Evolutionary conservation across 768 basidiomycete genomes (phyloP), one percentile per base, ranked within the genome.

Genomic region (Lactarius tabidus): DNA sequence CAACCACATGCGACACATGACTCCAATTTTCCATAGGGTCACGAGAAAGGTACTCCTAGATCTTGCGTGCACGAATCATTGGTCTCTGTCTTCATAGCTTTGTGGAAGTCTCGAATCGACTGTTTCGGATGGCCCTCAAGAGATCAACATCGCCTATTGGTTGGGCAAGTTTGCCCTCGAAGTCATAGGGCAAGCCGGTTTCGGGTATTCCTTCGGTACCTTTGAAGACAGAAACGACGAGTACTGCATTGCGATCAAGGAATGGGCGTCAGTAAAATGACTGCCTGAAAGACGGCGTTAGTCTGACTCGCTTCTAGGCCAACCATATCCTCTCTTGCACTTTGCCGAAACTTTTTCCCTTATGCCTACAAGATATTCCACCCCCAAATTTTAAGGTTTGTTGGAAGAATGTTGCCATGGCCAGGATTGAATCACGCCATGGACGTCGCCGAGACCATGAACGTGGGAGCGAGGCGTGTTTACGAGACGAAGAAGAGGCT

Each of bases 401-500:
- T 80, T 0, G 69, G 79, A 0, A 69, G 77, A 54, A 39, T 70
- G 28, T 57, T 77, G 17, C 81, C 81, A 1, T 74, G 71, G 59
- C 69, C 70, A 53, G 57, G 63, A 5, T 51, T 80, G 6, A 75
- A 77, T 33, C 57, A 65, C 1, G 36, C 81, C n/a, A 71, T 75
- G 23, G 72, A 74, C 43, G 2, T 41, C 18, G 2, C 43, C 8
- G 77, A 79, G 54, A 68, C 73, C 0, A 72, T 83, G 67, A 68
- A 79, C 29, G 59, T 70, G 0, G 75, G 73, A 1, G 76, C 81
- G 2, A 59, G 70, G 7, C 70, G 74, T 4, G 77, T 83, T 6
- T 78, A 76, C 55, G n/a, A 75, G 15, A 68, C 71, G 7, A 82
- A 82, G 70, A 77, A 76, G 62, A 66, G 62, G 28, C 75, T 79